Percentiles rank a stretch among this genome's conserved stretches.
Conservation (phyloP, 768 basidiomycete genomes). For the Panaeolus papilionaceus region DNA sequence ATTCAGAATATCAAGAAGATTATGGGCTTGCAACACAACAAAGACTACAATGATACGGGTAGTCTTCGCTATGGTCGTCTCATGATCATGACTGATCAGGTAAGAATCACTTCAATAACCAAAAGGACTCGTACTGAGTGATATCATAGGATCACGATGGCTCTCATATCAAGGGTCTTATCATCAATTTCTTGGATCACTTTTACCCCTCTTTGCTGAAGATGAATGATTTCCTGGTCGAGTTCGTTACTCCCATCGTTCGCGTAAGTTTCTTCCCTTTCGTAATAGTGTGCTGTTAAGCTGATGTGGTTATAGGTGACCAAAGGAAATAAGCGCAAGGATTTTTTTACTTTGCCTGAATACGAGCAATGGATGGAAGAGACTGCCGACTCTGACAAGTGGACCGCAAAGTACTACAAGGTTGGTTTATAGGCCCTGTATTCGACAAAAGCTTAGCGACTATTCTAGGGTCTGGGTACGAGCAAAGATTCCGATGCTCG, state of each 20-base stretch:
- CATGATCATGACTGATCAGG: constrained; percentile 99
- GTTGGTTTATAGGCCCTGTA: constrained; percentile 43
- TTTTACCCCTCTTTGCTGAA: constrained; percentile 95
- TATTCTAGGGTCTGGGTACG: constrained; percentile 92
- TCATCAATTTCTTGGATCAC: constrained; percentile 97
- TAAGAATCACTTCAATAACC: constrained; percentile 37
- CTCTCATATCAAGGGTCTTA: constrained; percentile 99
- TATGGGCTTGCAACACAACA: constrained; percentile 93
- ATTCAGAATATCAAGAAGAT: constrained; percentile 98
- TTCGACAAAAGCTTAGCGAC: constrained; percentile 9
- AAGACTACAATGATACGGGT: constrained; percentile 73
- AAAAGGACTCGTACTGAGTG: constrained; percentile 9
- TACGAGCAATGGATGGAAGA: constrained; percentile 91
- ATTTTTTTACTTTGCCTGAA: constrained; percentile 98
- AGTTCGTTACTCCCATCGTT: constrained; percentile 98
- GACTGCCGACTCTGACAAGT: constrained; percentile 78
- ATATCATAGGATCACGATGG: constrained; percentile 92
- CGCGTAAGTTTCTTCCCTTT: constrained; percentile 57
- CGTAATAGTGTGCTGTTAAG: neutral
- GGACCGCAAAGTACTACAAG: constrained; percentile 98
- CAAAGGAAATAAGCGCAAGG: constrained; percentile 77
- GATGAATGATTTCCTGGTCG: constrained; percentile 90
- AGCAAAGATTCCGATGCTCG: constrained; percentile 89
- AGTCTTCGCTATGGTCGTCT: constrained; percentile 90
- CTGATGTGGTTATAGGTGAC: constrained; percentile 53